Base-by-base conservation (phyloP, 2,329 filamentous ascomycete genomes). In the Leptoxyphium fumago region DNA sequence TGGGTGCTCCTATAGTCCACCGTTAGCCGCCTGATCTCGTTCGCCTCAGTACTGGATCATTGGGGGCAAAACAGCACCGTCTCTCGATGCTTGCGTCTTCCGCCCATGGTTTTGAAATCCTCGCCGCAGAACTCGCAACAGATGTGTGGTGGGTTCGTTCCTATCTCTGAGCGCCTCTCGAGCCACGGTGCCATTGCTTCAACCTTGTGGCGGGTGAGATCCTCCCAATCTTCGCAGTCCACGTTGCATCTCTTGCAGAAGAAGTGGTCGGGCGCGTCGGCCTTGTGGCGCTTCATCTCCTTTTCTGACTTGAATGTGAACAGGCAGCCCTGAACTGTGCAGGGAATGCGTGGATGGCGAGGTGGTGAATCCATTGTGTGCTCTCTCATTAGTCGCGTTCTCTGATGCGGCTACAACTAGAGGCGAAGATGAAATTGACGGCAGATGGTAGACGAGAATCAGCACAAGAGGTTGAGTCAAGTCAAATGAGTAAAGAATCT, bases 81-180 rank as follows among this genome's bases (percentile, higher is more conserved):
- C 44, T 65, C 61, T n/a, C 75, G 65, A 49, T 80, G 76, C 15
- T 52, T 52, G 43, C 70, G 67, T 10, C 72, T 62, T 1, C 73
- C 75, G 17, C 64, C 65, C 2, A 66, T 61, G 26, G 67, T 73
- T 47, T 69, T 68, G 58, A 76, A 78, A 38, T 78, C 73, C 8
- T 66, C 55, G 10, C 70, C 72, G 43, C 76, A 79, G 38, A 75
- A 63, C 10, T 72, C 69, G 54, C 76, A 80, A 42, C 67, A 67
- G 39, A 73, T 69, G 48, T 74, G 69, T 53, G 53, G 39, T 41
- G 52, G 58, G 62, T 46, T 46, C 14, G 14, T 40, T 13, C 38
- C 26, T 9, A 15, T 13, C 9, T 13, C 32, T 13, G 11, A 15
- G 13, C 9, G 32, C 3, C 45, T 38, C 14, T 48, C 43, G 29